Evolutionary conservation across 2,329 filamentous ascomycete species (phyloP).

Genomic region (Cytospora piceicola): DNA sequence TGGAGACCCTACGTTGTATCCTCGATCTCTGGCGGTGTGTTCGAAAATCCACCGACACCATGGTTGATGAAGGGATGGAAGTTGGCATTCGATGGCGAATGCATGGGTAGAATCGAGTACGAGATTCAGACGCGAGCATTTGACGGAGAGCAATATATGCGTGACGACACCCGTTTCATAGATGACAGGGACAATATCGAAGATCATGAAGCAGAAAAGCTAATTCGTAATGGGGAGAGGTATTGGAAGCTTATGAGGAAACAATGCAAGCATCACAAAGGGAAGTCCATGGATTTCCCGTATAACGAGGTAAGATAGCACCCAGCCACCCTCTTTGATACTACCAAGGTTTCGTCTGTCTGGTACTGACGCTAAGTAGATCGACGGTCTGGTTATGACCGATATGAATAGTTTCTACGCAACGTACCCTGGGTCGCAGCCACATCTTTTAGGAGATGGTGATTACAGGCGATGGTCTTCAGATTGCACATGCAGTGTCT

Average conservation of each 20-base stretch:
- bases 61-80: not conserved
- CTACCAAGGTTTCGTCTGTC: accelerated
- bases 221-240: not conserved
- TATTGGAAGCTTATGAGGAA: slow-evolving; percentile 30
- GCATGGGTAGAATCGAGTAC: not conserved
- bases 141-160: too few species aligned
- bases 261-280: slow-evolving; percentile 31
- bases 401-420: slow-evolving; percentile 20
- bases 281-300: slow-evolving; percentile 27
- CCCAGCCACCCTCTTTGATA: not conserved
- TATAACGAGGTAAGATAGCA: slow-evolving; percentile 30
- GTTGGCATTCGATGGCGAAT: not conserved
- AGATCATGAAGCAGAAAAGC: not conserved
- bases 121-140: accelerated
- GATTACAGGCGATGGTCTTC: slow-evolving; percentile 4
- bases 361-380: not conserved
- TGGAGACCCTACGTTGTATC: not conserved
- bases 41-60: not conserved
- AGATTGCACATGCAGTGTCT: slow-evolving; percentile 13
- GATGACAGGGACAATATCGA: not conserved
- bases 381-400: slow-evolving; percentile 32
- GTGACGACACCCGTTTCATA: not conserved
- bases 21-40: not conserved
- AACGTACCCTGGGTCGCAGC: not conserved
- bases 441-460: not conserved